These are phyloP conservation scores for Lactuca sativa DNA, from an alignment of 129 eudicot genomes.

Conservation along the genomic window DNA sequence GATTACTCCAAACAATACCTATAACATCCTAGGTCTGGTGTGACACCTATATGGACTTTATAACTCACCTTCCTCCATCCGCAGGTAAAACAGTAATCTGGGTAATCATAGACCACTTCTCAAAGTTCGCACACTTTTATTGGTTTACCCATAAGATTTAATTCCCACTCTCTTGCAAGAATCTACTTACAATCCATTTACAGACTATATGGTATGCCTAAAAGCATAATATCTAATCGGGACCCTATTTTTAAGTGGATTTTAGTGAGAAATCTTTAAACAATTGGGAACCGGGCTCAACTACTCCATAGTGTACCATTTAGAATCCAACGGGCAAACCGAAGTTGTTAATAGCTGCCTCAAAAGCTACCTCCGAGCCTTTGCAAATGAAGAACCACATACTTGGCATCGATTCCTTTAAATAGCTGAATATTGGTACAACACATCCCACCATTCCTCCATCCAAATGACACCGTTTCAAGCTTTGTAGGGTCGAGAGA, in stretches of 20 bases:
- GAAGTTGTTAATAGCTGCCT: background rate
- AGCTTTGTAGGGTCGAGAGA: background rate
- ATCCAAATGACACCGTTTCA: background rate
- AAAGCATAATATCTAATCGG: background rate
- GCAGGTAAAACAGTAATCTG: too few species aligned
- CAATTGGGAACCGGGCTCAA: background rate
- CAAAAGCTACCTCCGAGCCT: background rate
- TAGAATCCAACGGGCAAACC: background rate
- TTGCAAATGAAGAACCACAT: background rate
- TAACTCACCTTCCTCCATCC: too few species aligned
- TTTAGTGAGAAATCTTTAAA: background rate
- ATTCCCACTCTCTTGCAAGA: too few species aligned
- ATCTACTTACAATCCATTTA: too few species aligned
- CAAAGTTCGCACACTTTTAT: too few species aligned
- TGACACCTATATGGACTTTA: too few species aligned
- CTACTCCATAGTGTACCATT: background rate
- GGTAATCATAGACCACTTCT: too few species aligned
- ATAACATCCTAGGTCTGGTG: too few species aligned
- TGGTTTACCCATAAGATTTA: too few species aligned
- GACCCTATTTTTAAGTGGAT: background rate
- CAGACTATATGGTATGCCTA: background rate
- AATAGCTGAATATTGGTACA: background rate
- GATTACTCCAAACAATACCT: too few species aligned
- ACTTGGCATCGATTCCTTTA: background rate
- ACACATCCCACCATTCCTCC: background rate